phyloP scores from a whole-genome alignment of 495 filamentous ascomycete genomes.

The Trichoderma reesei region DNA sequence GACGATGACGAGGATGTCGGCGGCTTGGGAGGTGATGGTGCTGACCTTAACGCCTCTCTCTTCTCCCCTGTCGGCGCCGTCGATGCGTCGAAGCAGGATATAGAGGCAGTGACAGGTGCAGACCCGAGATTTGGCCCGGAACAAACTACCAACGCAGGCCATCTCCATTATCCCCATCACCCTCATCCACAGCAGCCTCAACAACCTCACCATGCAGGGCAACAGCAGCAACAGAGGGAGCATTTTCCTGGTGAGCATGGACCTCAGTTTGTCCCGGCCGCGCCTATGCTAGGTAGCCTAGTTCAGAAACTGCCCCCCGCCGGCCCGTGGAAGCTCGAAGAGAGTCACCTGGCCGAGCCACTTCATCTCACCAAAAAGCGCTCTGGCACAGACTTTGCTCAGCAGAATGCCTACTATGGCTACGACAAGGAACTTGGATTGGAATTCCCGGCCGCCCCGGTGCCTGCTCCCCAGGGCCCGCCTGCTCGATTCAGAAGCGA shows the following conservation, averaged over 20 bases:
- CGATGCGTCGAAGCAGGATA: neutral
- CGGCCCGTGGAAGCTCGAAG: conserved; percentile 32
- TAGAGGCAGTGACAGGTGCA: neutral
- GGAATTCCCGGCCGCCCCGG: neutral
- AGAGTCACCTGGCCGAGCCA: conserved; percentile 35
- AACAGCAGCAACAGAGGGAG: conserved; percentile 12
- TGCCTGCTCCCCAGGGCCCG: conserved; percentile 13
- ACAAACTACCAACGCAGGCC: neutral
- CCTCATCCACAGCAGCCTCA: neutral
- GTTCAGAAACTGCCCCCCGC: conserved; percentile 15
- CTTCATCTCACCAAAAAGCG: conserved; percentile 16
- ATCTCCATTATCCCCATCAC: neutral
- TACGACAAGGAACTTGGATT: conserved; percentile 38
- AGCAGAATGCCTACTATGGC: conserved; percentile 23
- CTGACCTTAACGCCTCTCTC: neutral
- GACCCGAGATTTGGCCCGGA: neutral
- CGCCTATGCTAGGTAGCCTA: conserved; percentile 18
- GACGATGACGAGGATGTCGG: conserved; percentile 13
- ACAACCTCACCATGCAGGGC: neutral
- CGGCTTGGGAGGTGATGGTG: neutral
- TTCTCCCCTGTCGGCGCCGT: neutral
- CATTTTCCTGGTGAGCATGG: neutral
- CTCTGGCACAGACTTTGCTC: conserved; percentile 19
- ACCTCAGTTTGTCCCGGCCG: conserved; percentile 14
- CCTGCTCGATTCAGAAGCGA: conserved; percentile 19